Evolutionary conservation across 1,284 basidiomycete genomes (phyloP), one percentile per base, ranked within the genome.

Genomic region (Meripilus lineatus): DNA sequence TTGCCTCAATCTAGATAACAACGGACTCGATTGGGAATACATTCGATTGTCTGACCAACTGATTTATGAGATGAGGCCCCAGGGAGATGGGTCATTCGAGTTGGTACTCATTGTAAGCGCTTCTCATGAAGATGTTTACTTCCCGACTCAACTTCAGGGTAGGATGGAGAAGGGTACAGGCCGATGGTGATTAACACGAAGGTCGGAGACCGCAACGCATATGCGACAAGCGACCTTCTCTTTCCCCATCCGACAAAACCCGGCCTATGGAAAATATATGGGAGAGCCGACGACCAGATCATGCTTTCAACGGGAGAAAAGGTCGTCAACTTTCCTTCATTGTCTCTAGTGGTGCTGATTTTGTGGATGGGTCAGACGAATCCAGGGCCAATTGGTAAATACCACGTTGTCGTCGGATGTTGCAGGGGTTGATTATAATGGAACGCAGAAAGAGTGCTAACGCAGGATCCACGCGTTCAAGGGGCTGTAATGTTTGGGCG

Each of bases 401-500:
- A 40, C 10, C 8, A 11, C 37, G 10, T 15, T 28, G 30, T 30
- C 28, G 28, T 30, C 28, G 10, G 10, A n/a, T n/a, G 10, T 10
- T 30, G 8, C 8, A 7, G 14, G 28, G 21, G 6, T 34, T 5
- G n/a, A 26, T 25, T n/a, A 32, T 26, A 2, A 10, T 7, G 8
- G 14, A 14, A 20, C 33, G 10, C 32, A 63, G 64, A 66, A 48
- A 51, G 32, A 4, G 63, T 66, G 20, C 52, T 67, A 21, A 48
- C 51, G 5, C 55, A 55, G 7, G 56, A 65, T 41, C 58, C 63
- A 0, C 49, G 56, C 23, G 49, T 70, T 14, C 24, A 54, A 13
- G 37, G 47, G 8, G 59, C 62, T 7, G 41, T 70, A 23, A 61
- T 72, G 47, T 72, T 71, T 48, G 71, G 71, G 10, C 58, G 67